Conservation (phyloP, 2,329 filamentous ascomycete genomes). For the Dothideomycetes sp. region DNA sequence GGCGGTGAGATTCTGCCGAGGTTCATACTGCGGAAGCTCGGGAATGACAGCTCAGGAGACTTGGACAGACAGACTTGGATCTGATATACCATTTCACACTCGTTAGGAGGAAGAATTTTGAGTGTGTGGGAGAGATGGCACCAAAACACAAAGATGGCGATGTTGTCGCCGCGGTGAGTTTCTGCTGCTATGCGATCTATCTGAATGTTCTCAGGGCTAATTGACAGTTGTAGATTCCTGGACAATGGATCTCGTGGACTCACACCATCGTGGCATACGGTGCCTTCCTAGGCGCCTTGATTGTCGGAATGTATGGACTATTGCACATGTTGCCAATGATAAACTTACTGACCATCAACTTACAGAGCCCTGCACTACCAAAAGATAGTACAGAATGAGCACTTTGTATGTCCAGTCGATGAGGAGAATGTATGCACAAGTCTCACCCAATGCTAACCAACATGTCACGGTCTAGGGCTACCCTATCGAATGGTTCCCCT, state of each 20-base stretch:
- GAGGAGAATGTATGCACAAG: no score
- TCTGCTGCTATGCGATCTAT: not conserved
- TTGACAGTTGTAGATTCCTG: slow-evolving; percentile 52
- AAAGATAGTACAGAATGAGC: slow-evolving; percentile 97
- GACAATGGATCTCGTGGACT: slow-evolving; percentile 80
- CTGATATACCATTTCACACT: no score
- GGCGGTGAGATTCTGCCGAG: no score
- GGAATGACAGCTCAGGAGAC: no score
- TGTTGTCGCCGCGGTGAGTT: slow-evolving; percentile 49
- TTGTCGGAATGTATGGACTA: slow-evolving; percentile 57
- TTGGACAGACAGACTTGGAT: no score
- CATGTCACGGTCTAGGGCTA: slow-evolving; percentile 48
- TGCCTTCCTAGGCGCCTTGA: slow-evolving; percentile 77
- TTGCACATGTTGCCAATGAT: not conserved
- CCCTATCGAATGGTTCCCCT: slow-evolving; percentile 33
- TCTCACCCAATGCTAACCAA: not conserved
- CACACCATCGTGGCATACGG: slow-evolving; percentile 78
- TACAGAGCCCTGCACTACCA: slow-evolving; percentile 69
- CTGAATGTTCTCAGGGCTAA: not conserved
- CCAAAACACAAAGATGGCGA: slow-evolving; percentile 55
- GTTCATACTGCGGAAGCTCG: no score
- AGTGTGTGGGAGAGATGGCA: slow-evolving; percentile 41
- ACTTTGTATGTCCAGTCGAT: slow-evolving; percentile 57
- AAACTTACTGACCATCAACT: slow-evolving; percentile 19
- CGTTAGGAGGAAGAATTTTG: no score